These are phyloP conservation scores for Ganoderma boninense DNA, from an alignment of 1,284 basidiomycete genomes.

Conservation along the genomic window DNA sequence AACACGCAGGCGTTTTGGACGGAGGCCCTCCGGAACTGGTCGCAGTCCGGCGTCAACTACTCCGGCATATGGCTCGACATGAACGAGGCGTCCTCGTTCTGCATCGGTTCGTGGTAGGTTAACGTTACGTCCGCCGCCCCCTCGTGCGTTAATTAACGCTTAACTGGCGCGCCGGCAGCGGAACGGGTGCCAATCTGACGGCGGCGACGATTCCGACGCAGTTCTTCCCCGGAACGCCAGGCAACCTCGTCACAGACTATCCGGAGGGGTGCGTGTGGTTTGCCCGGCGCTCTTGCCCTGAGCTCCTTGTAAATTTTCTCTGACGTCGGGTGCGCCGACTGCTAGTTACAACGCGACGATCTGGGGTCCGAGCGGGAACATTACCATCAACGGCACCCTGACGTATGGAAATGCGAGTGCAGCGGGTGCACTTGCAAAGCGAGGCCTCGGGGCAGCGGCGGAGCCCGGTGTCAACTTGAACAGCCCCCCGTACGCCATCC, in stretches of 20 bases:
- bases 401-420: constrained; percentile 61
- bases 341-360: constrained; percentile 67
- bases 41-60: constrained; percentile 59
- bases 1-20: constrained; percentile 53
- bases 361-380: constrained; percentile 76
- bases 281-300: neutral
- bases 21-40: constrained; percentile 59
- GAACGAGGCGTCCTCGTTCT: constrained; percentile 78
- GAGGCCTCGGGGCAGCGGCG: constrained; percentile 53
- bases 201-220: constrained; percentile 55
- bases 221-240: constrained; percentile 60
- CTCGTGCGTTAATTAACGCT: constrained; percentile 35
- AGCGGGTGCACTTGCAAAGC: constrained; percentile 53
- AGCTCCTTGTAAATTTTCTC: neutral
- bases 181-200: constrained; percentile 60
- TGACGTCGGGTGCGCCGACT: neutral
- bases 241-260: constrained; percentile 59
- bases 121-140: constrained; percentile 41
- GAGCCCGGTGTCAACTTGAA: constrained; percentile 59
- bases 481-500: constrained; percentile 72
- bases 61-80: constrained; percentile 83
- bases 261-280: constrained; percentile 65
- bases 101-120: constrained; percentile 67
- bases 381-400: constrained; percentile 72
- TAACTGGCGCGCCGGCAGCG: constrained; percentile 58